These are phyloP conservation scores for Aspergillus floridensis DNA, from an alignment of 2,329 filamentous ascomycete genomes.

Conservation along the genomic window DNA sequence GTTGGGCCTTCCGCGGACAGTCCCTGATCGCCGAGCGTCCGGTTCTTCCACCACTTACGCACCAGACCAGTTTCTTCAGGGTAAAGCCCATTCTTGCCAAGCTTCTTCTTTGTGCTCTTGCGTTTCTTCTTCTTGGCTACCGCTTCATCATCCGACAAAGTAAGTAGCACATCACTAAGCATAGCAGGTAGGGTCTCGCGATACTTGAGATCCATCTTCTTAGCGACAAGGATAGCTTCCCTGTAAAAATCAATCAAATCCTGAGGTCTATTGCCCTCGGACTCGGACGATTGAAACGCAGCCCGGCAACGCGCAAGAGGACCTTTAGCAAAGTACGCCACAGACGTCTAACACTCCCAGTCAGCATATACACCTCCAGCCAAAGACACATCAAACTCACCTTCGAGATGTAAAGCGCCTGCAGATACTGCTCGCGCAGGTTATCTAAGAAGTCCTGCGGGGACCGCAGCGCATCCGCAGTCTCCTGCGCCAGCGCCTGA, in stretches of 20 bases:
- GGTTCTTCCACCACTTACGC: slow-evolving; percentile 47
- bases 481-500: slow-evolving; percentile 14
- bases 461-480: slow-evolving; percentile 23
- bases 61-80: slow-evolving; percentile 45
- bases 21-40: slow-evolving; percentile 30
- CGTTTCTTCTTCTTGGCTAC: slow-evolving; percentile 24
- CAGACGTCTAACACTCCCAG: slow-evolving; percentile 38
- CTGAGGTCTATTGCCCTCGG: slow-evolving; percentile 20
- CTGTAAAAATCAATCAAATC: slow-evolving; percentile 41
- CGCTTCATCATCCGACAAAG: slow-evolving; percentile 37
- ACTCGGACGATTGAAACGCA: slow-evolving; percentile 34
- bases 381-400: slow-evolving; percentile 20
- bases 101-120: slow-evolving; percentile 42
- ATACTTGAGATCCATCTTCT: slow-evolving; percentile 50
- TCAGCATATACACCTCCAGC: slow-evolving; percentile 13
- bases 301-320: slow-evolving; percentile 47
- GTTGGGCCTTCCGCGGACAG: slow-evolving; percentile 20
- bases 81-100: slow-evolving; percentile 50
- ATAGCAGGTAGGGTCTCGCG: slow-evolving; percentile 43
- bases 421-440: slow-evolving; percentile 42
- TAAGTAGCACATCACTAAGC: slow-evolving; percentile 38
- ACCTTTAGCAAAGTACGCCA: slow-evolving; percentile 53
- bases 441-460: slow-evolving; percentile 37
- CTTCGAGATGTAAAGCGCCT: slow-evolving; percentile 46
- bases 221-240: slow-evolving; percentile 43